Conservation (phyloP, 805 yeast genomes). For the Ogataea sp. region DNA sequence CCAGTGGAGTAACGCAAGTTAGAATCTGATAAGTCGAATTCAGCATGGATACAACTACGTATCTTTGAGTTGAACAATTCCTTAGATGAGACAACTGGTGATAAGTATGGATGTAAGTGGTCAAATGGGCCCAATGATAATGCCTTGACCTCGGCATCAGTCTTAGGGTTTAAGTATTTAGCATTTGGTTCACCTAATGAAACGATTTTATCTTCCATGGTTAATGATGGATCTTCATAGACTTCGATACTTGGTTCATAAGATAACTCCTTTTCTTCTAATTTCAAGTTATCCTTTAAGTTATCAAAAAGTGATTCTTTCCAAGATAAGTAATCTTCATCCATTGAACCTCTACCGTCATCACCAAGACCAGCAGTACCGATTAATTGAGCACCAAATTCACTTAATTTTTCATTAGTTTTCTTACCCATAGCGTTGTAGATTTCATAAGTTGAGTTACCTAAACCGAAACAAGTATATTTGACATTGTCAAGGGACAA, state of each 20-base stretch:
- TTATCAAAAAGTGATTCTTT: constrained; percentile 68
- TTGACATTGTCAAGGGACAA: constrained; percentile 45
- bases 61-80: constrained; percentile 62
- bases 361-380: constrained; percentile 89
- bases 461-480: constrained; percentile 81
- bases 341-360: constrained; percentile 91
- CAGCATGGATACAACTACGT: constrained; percentile 86
- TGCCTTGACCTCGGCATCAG: constrained; percentile 20
- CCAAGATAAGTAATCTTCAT: constrained; percentile 93
- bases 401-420: constrained; percentile 40
- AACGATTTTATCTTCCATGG: constrained; percentile 28
- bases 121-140: constrained; percentile 66
- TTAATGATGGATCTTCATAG: constrained; percentile 28
- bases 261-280: constrained; percentile 72
- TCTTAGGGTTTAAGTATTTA: constrained; percentile 35
- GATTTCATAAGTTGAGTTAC: constrained; percentile 90
- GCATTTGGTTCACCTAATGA: constrained; percentile 79
- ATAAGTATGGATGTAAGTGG: constrained; percentile 74
- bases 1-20: constrained; percentile 87
- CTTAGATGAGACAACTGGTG: constrained; percentile 49
- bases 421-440: constrained; percentile 77
- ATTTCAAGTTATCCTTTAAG: constrained; percentile 52
- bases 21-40: constrained; percentile 70
- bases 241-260: constrained; percentile 65
- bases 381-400: constrained; percentile 64